A percentile compares a stretch with the other conserved stretches of the same genome.
phyloP scores from a whole-genome alignment of 2,329 filamentous ascomycete species.

The Dothistroma septosporum region DNA sequence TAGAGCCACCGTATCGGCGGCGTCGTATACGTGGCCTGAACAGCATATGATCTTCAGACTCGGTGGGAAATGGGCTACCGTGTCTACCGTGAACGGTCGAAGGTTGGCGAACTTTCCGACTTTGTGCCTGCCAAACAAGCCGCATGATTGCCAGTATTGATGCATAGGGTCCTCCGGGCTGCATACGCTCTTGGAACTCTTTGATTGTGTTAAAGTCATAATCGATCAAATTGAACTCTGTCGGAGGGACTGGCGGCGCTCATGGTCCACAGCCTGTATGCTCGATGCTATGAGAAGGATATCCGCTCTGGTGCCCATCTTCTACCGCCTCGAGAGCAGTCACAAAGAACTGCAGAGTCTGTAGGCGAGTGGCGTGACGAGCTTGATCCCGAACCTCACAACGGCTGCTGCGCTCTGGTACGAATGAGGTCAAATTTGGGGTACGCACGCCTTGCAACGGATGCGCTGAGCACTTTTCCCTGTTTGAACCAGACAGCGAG shows the following conservation, averaged over 20 bases:
- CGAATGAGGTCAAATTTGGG: no score
- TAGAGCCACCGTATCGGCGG: slow-evolving; percentile 56
- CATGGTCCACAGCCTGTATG: slow-evolving; percentile 29
- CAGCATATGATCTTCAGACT: slow-evolving; percentile 54
- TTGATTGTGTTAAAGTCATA: slow-evolving; percentile 36
- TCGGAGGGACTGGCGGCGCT: slow-evolving; percentile 34
- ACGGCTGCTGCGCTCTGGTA: no score
- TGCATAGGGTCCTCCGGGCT: slow-evolving; percentile 36
- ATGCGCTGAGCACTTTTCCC: no score
- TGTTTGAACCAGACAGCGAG: no score
- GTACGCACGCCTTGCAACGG: no score
- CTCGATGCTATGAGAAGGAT: slow-evolving; percentile 12
- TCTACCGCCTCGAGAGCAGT: no score
- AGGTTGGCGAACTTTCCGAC: slow-evolving; percentile 44
- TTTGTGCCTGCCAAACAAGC: slow-evolving; percentile 61
- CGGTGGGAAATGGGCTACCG: slow-evolving; percentile 41
- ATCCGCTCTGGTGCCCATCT: background rate
- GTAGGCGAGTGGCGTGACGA: no score
- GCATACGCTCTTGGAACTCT: slow-evolving; percentile 38
- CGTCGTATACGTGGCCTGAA: slow-evolving; percentile 60
- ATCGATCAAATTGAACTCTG: slow-evolving; percentile 35
- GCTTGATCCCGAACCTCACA: no score
- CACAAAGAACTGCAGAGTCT: no score
- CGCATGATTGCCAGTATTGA: slow-evolving; percentile 47
- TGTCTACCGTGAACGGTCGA: slow-evolving; percentile 26